Conservation (phyloP, 768 basidiomycete genomes). For the Leccinellum luteum region DNA sequence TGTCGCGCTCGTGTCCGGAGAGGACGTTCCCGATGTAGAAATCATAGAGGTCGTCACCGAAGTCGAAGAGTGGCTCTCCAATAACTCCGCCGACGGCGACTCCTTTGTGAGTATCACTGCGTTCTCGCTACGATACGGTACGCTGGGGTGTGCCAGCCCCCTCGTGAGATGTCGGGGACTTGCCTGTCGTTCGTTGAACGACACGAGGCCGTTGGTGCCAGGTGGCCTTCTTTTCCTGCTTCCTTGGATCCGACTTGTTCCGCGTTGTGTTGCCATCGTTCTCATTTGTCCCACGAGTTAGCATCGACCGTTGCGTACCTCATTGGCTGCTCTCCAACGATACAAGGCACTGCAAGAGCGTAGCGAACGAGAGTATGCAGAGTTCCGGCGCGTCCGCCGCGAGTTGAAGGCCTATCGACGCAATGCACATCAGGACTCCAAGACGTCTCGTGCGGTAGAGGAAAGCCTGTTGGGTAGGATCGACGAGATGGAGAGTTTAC, state of each 20-base stretch:
- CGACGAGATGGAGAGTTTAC: slow-evolving; percentile 29
- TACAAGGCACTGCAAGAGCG: slow-evolving; percentile 38
- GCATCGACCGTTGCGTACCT: slow-evolving; percentile 31
- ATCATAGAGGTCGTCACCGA: slow-evolving; percentile 42
- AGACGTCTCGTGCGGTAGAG: slow-evolving; percentile 37
- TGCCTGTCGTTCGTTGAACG: background rate
- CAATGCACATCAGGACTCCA: slow-evolving; percentile 31
- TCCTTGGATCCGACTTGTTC: slow-evolving; percentile 21
- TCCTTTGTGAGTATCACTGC: slow-evolving; percentile 24
- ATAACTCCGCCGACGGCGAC: slow-evolving; percentile 40
- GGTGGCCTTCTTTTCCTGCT: slow-evolving; percentile 1
- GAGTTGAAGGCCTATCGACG: slow-evolving; percentile 30
- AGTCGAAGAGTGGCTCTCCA: slow-evolving; percentile 50
- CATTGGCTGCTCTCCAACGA: slow-evolving; percentile 36
- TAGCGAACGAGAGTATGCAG: slow-evolving; percentile 29
- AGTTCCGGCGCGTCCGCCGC: slow-evolving; percentile 32
- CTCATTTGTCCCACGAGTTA: slow-evolving; percentile 27
- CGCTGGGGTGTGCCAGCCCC: background rate
- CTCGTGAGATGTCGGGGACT: background rate
- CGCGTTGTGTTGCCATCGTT: slow-evolving; percentile 9
- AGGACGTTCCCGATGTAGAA: slow-evolving; percentile 31
- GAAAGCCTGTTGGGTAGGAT: slow-evolving; percentile 33
- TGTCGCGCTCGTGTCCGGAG: slow-evolving; percentile 34
- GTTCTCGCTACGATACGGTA: slow-evolving; percentile 4
- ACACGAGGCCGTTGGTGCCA: background rate